Evolutionary conservation across 148 eudicot genomes (phyloP), one percentile per base, ranked within the genome.

Genomic region (Rhododendron vialii): DNA sequence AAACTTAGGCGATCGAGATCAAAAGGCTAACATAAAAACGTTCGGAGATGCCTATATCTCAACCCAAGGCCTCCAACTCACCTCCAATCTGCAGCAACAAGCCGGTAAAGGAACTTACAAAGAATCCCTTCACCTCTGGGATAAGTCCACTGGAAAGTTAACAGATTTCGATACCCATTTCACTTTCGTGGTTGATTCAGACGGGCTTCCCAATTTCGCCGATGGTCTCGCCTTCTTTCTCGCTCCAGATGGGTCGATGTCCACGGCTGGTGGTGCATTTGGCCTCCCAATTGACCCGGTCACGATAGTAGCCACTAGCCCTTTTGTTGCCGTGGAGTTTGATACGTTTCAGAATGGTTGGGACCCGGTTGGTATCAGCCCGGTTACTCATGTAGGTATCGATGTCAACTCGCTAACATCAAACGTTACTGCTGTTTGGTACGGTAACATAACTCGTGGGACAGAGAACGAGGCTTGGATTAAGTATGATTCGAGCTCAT

Each of bases 271-370:
- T 61, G 69, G 69, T 61, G 69, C 10, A 61, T 24, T 61, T 5
- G 84, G 84, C 12, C 84, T 83, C 48, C 76, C 85, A 6, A 7
- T 65, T 10, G 41, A n/a, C 0, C 0, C 7, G 0, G 0, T 9
- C 0, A 15, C n/a, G 1, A n/a, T 5, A 3, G 5, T 2, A 7
- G 5, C 84, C 20, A 43, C 55, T 0, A 13, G 57, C 53, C 38
- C 88, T 0, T 83, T 88, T 50, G 85, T 90, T n/a, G 91, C 89
- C 0, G 89, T 87, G 36, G 91, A 89, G 36, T 84, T 86, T 45
- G 78, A 84, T 38, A 69, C 79, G 4, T 38, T 3, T 10, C 11
- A 0, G 11, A 38, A 81, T 65, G 30, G 14, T 8, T 65, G 73
- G 33, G 77, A 83, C 13, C 55, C 57, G 0, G 4, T 38, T 8